These are phyloP conservation scores for Aspergillus sp. DNA, from an alignment of 2,329 filamentous ascomycete genomes.

Conservation along the genomic window DNA sequence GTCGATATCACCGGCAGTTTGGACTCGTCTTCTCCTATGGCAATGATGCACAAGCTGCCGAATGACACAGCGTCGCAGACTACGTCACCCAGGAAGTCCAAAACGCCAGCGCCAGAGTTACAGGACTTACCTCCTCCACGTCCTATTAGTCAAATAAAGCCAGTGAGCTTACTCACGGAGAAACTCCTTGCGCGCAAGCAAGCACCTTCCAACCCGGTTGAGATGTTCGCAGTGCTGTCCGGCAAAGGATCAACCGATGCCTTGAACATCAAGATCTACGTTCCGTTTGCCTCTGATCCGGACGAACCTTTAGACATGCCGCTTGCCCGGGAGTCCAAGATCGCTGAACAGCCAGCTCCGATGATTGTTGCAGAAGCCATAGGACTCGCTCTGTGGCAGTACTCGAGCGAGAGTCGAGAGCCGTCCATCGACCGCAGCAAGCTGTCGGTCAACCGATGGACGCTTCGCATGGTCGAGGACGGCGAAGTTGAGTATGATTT, in stretches of 20 bases:
- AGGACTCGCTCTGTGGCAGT: constrained; percentile 54
- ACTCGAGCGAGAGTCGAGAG: constrained; percentile 50
- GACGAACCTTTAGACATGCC: constrained; percentile 52
- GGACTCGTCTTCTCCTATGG: constrained; percentile 44
- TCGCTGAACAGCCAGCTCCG: constrained; percentile 38
- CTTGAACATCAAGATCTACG: constrained; percentile 56
- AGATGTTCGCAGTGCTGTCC: constrained; percentile 52
- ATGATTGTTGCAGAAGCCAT: constrained; percentile 57
- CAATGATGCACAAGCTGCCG: constrained; percentile 35
- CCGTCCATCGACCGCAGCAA: constrained; percentile 46
- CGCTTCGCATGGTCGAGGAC: constrained; percentile 59
- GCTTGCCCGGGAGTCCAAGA: constrained; percentile 48
- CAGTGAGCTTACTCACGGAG: constrained; percentile 51
- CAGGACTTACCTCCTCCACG: constrained; percentile 53
- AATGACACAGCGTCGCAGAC: constrained; percentile 24
- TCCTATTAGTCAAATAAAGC: constrained; percentile 51
- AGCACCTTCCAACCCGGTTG: constrained; percentile 53
- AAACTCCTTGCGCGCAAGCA: constrained; percentile 50
- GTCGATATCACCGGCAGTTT: constrained; percentile 37
- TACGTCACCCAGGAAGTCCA: constrained; percentile 46
- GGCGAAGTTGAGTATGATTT: constrained; percentile 61
- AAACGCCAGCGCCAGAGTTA: constrained; percentile 41
- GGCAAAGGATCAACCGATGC: constrained; percentile 54
- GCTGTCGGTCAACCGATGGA: constrained; percentile 55
- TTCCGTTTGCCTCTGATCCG: constrained; percentile 50